Evolutionary conservation across 169 alveolate species (phyloP), one percentile per base, ranked within the genome.

Genomic region (Toxoplasma gondii): DNA sequence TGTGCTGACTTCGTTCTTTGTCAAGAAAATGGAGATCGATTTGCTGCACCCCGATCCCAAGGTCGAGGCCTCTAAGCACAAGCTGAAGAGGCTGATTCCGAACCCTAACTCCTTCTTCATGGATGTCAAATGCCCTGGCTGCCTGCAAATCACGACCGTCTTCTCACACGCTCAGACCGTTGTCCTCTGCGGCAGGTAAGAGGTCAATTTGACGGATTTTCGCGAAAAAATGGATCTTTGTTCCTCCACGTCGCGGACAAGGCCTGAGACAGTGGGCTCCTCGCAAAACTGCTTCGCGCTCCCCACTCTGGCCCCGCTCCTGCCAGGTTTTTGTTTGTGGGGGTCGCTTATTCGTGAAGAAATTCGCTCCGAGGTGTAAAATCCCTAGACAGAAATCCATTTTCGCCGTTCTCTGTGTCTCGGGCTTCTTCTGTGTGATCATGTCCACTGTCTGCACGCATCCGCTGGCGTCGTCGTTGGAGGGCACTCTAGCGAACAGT

Each of bases 101-200:
- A 97, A 98, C 95, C 99, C 99, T 44, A 99, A 99, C 98, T 98
- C 99, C 91, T 99, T 97, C 97, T 99, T 98, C 98, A 98, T 99
- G 99, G 99, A 99, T 96, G 99, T 99, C 88, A 98, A 98, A 94
- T 98, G 99, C 98, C 99, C 99, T 86, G 99, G 99, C 7, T 98
- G 99, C 97, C 97, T 97, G 94, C 98, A 98, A 88, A 98, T 98
- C 96, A 98, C 99, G 69, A 98, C 99, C 44, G 98, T 99, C 93
- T 99, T 98, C 98, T 82, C 93, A 36, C 99, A 98, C 97, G 99
- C 99, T 49, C 99, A 97, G 97, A 98, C 99, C 95, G 99, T 98
- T 64, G 99, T 97, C 91, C 95, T 97, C 45, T 98, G 99, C 94
- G 98, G 99, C 96, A 98, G 96, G 96, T 94, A 27, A 81, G 91